Percentiles rank a stretch among this genome's conserved stretches.
Evolutionary conservation across 73 alveolate genomes (phyloP).

Genomic region (Tetrahymena elliotti): DNA sequence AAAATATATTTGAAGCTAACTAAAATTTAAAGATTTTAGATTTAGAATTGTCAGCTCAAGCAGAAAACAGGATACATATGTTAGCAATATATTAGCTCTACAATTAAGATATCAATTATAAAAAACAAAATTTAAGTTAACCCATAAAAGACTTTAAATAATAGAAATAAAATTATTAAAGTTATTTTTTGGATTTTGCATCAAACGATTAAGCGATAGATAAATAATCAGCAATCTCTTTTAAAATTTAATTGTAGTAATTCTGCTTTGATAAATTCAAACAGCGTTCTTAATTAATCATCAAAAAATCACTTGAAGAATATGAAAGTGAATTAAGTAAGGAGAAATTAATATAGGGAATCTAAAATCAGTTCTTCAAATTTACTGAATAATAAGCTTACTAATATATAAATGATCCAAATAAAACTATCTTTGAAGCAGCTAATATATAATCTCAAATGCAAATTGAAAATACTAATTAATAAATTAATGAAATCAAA

Average conservation of each 20-base stretch:
- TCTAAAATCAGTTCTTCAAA: background rate
- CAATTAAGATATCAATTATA: background rate
- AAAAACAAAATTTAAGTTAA: background rate
- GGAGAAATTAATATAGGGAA: background rate
- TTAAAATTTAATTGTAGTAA: too few relatives aligned
- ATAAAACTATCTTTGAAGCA: background rate
- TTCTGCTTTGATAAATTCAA: background rate
- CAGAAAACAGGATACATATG: background rate
- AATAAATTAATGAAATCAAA: background rate
- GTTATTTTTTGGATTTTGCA: background rate
- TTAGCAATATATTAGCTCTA: background rate
- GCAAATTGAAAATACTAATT: background rate
- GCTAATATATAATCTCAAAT: background rate
- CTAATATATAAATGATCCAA: background rate
- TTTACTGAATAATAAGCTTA: background rate
- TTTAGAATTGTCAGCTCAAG: background rate
- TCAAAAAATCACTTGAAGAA: background rate
- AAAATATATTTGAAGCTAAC: background rate
- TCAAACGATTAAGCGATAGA: background rate
- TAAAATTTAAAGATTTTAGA: background rate
- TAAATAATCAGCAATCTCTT: too few relatives aligned
- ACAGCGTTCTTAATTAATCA: background rate
- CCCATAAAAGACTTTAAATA: background rate
- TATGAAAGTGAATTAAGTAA: background rate
- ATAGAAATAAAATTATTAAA: too few relatives aligned